Base-by-base conservation (phyloP, 2,329 filamentous ascomycete genomes). In the Diaporthe nobilis region DNA sequence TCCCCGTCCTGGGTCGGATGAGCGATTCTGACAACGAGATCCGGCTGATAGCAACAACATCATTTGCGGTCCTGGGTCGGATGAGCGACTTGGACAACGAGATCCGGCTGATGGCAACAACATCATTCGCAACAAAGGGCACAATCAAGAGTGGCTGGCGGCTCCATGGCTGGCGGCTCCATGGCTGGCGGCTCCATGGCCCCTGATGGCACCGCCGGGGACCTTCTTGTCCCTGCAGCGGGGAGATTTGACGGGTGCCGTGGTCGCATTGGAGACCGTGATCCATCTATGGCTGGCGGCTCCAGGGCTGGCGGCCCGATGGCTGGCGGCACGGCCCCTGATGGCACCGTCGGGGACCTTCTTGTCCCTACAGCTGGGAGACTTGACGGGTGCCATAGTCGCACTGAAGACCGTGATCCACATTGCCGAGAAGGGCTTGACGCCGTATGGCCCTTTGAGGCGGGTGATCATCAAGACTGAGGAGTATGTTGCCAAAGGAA, bases 381-480 rank as follows among this genome's bases (percentile, higher is more conserved):
- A 67, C 2, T 37, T 74, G 2, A 42, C 17, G 15, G 71, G 42
- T 1, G 28, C 25, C 3, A 51, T 49, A 3, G 28, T 34, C 0
- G 71, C 71, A 2, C 15, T 76, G 9, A 34, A 34, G 12, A 63
- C 65, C 4, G 74, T 60, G 0, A 20, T 37, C n/a, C 47, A 28
- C 1, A 63, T 71, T 2, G 44, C 70, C 1, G 53, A 75, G 37
- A 51, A 57, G 37, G 55, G 55, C 1, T 17, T 75, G 4, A n/a
- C 31, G 3, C 12, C 39, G 7, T 17, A n/a, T 2, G 57, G 67
- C 1, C 67, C 47, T 3, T 4, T 75, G 57, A 7, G 39, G 20
- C 9, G 67, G 7, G 57, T 72, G 3, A 58, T 75, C 5, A 60
- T 75, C 67, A 75, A 75, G 67, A 71, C 61, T 0, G 71, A 75